Conservation (phyloP, 192 early-diverging fungal species). For the Umbelopsis isabellina region DNA sequence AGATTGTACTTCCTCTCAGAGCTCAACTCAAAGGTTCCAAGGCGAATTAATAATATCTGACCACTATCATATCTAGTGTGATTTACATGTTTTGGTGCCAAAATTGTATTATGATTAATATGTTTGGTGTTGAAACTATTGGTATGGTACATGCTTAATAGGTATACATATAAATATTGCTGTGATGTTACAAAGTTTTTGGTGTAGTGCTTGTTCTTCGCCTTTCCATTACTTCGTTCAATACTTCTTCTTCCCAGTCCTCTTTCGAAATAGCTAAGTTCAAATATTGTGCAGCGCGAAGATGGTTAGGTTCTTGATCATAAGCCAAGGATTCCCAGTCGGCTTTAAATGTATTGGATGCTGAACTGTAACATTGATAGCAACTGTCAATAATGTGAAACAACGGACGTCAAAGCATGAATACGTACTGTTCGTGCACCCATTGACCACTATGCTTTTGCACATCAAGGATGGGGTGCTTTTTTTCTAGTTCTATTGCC, state of each 20-base stretch:
- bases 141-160: background rate
- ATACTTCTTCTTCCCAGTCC: conserved; percentile 48
- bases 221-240: conserved; percentile 29
- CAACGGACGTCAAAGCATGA: background rate
- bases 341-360: conserved; percentile 38
- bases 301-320: conserved; percentile 32
- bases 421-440: conserved; percentile 51
- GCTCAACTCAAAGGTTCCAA: background rate
- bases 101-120: too few relatives aligned
- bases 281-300: conserved; percentile 31
- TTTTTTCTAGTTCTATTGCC: conserved; percentile 45
- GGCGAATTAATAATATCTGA: background rate
- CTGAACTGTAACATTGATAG: conserved; percentile 26
- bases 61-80: too few relatives aligned
- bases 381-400: background rate
- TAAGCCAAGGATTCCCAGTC: conserved; percentile 30
- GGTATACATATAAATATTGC: background rate
- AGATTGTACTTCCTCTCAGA: conserved; percentile 15
- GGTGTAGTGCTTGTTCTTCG: conserved; percentile 8
- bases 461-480: conserved; percentile 43
- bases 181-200: background rate
- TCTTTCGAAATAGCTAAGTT: conserved; percentile 23
- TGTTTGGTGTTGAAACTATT: background rate
- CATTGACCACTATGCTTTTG: conserved; percentile 49
- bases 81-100: too few relatives aligned